phyloP scores from a whole-genome alignment of 148 eudicot species.

The Nepenthes gracilis region DNA sequence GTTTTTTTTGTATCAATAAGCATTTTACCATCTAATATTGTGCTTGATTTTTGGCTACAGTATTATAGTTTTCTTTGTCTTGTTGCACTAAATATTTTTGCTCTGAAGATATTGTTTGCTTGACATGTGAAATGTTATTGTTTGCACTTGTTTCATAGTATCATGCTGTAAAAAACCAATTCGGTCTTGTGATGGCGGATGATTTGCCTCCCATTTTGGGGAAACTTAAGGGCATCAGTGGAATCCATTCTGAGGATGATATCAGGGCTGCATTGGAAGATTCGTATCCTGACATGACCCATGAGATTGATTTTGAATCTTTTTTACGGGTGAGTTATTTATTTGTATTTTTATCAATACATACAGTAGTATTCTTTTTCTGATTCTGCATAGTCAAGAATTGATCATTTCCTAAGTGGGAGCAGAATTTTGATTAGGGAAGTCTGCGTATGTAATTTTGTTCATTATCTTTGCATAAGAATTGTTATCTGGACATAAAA shows the following conservation, averaged over 20 bases:
- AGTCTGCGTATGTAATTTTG: background rate
- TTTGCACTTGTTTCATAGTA: background rate
- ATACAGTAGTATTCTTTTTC: background rate
- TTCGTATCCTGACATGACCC: constrained; percentile 36
- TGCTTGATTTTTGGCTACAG: no score
- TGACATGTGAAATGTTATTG: background rate
- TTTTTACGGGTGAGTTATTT: constrained; percentile 62
- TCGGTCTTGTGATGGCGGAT: constrained; percentile 37
- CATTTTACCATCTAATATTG: no score
- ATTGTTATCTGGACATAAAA: background rate
- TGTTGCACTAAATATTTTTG: no score
- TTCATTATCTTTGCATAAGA: background rate
- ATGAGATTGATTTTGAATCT: constrained; percentile 75
- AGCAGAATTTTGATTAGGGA: no score
- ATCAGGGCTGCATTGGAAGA: constrained; percentile 48
- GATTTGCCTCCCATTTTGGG: constrained; percentile 65
- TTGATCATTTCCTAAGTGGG: background rate
- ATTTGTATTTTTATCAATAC: background rate
- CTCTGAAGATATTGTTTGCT: no score
- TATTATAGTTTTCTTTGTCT: no score
- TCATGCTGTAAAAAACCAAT: constrained; percentile 20
- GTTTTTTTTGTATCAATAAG: background rate
- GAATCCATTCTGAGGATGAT: constrained; percentile 41
- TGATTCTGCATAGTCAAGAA: background rate
- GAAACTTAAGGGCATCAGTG: constrained; percentile 44